Percentiles rank a stretch among this genome's conserved stretches.
Conservation (phyloP, 371 early-diverging fungal genomes). For the Mortierella sp. region DNA sequence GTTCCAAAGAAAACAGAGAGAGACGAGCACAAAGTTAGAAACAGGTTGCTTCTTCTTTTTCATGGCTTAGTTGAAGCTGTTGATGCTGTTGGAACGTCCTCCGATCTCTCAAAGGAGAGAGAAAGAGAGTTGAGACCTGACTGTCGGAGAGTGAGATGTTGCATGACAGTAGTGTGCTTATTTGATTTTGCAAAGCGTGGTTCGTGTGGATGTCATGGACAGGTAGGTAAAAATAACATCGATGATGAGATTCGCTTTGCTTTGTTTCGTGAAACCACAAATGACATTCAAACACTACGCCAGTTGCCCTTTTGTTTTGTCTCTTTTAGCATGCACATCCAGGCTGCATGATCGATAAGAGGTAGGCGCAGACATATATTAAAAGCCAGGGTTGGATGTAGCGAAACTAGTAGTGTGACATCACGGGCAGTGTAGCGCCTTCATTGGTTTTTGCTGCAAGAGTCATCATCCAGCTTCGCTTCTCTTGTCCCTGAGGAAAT, state of each 20-base stretch:
- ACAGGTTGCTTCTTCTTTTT: neutral
- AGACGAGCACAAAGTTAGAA: conserved; percentile 5
- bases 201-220: neutral
- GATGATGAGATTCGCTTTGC: neutral
- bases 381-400: neutral
- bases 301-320: no score
- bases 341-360: neutral
- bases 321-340: neutral
- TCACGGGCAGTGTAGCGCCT: neutral
- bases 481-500: neutral
- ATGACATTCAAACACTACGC: neutral
- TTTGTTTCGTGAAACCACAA: neutral
- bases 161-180: neutral
- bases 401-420: neutral
- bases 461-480: neutral
- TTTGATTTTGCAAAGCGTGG: neutral
- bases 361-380: neutral
- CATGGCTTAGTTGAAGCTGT: no score
- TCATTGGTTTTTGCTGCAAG: neutral
- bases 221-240: neutral
- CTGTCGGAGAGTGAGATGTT: no score
- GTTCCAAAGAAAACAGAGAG: neutral
- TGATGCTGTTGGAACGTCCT: neutral
- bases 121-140: neutral
- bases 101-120: neutral